phyloP scores from a whole-genome alignment of 108 stramenopile species.

The Fistulifera solaris region DNA sequence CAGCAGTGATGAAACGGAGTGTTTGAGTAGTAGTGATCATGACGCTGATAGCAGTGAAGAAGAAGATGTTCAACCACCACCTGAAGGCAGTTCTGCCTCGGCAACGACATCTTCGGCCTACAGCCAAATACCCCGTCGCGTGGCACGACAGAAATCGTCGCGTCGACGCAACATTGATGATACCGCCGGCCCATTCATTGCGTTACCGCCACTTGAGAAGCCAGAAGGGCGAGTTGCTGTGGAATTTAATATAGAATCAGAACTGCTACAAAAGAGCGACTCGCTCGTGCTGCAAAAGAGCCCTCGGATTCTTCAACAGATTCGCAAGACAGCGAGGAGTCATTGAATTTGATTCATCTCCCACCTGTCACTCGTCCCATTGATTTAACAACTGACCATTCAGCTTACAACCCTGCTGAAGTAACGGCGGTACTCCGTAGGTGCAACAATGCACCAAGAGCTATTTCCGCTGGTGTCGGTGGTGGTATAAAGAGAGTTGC shows the following conservation, averaged over 20 bases:
- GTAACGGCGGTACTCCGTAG: constrained; percentile 66
- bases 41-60: constrained; percentile 68
- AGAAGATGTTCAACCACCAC: constrained; percentile 20
- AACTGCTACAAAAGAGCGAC: constrained; percentile 10
- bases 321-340: constrained; percentile 30
- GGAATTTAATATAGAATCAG: constrained; percentile 29
- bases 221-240: constrained; percentile 5
- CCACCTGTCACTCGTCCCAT: constrained; percentile 61
- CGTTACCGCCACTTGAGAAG: constrained; percentile 20
- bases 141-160: constrained; percentile 17
- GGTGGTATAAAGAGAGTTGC: constrained; percentile 86
- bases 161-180: constrained; percentile 23
- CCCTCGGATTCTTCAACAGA: constrained; percentile 31
- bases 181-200: constrained; percentile 18
- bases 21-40: constrained; percentile 62
- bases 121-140: constrained; percentile 7
- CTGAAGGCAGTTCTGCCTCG: constrained; percentile 16
- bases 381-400: constrained; percentile 81
- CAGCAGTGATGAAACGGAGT: constrained; percentile 67
- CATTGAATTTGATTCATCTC: constrained; percentile 36
- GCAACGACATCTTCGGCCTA: neutral
- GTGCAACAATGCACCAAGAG: constrained; percentile 75
- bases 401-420: constrained; percentile 78
- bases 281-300: constrained; percentile 3
- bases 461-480: constrained; percentile 59